These are phyloP conservation scores for Achlya hypogyna DNA, from an alignment of 352 stramenopile species.

Conservation along the genomic window DNA sequence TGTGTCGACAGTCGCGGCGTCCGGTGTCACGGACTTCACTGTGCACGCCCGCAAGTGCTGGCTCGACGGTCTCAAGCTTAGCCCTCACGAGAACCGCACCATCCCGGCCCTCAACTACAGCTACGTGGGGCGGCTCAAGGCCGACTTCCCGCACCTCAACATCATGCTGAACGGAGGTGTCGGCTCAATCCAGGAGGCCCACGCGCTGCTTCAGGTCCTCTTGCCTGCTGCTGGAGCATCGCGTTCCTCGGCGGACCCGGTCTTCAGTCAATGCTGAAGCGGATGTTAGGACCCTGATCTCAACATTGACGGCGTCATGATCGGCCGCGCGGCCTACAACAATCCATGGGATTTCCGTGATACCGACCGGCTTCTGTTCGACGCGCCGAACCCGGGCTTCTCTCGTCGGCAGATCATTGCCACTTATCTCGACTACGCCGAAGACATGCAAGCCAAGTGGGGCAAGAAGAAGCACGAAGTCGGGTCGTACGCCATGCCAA, in stretches of 20 bases:
- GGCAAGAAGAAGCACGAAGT: slow-evolving; percentile 23
- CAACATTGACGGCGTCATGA: slow-evolving; percentile 84
- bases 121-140: slow-evolving; percentile 88
- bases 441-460: slow-evolving; percentile 67
- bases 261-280: background rate
- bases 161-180: slow-evolving; percentile 98
- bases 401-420: slow-evolving; percentile 79
- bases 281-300: slow-evolving; percentile 24
- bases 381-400: slow-evolving; percentile 61
- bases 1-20: slow-evolving; percentile 82
- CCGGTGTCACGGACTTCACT: slow-evolving; percentile 93
- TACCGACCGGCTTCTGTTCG: slow-evolving; percentile 78
- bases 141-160: slow-evolving; percentile 92
- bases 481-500: slow-evolving; percentile 64
- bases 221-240: slow-evolving; percentile 1
- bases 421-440: slow-evolving; percentile 80
- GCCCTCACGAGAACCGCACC: slow-evolving; percentile 95
- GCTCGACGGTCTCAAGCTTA: slow-evolving; percentile 92
- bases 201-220: slow-evolving; percentile 70
- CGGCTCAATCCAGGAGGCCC: slow-evolving; percentile 85
- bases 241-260: background rate
- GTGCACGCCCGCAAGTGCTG: slow-evolving; percentile 98
- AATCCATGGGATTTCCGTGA: slow-evolving; percentile 83
- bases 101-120: slow-evolving; percentile 96
- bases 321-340: slow-evolving; percentile 83